phyloP scores from a whole-genome alignment of 306 rosid species.

The Quercus wislizeni region DNA sequence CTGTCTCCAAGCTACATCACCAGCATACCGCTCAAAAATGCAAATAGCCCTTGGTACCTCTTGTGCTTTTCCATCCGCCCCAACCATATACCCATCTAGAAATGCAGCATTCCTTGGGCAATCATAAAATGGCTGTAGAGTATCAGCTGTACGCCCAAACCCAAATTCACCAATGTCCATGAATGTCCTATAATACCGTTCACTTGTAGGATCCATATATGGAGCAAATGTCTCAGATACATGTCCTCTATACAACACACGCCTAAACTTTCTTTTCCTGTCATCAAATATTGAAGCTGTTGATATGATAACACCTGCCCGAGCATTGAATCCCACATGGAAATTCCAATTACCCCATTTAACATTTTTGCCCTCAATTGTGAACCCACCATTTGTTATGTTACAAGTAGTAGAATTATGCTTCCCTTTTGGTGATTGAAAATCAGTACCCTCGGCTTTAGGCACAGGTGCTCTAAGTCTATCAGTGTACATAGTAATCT shows the following conservation, averaged over 20 bases:
- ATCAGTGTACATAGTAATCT: constrained; percentile 51
- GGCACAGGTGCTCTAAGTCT: constrained; percentile 64
- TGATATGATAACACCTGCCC: constrained; percentile 74
- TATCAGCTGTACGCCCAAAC: constrained; percentile 71
- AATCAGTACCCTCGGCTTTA: constrained; percentile 69
- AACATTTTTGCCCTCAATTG: constrained; percentile 44
- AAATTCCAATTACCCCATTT: constrained; percentile 80
- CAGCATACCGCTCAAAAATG: constrained; percentile 65
- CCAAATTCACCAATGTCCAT: constrained; percentile 90
- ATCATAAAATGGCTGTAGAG: constrained; percentile 57
- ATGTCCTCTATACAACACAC: constrained; percentile 79
- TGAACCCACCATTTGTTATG: constrained; percentile 37
- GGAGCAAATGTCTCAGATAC: constrained; percentile 86
- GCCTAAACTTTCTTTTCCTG: constrained; percentile 35
- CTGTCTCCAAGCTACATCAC: constrained; percentile 80
- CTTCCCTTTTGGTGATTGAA: constrained; percentile 30
- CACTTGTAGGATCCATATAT: constrained; percentile 72
- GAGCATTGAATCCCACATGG: constrained; percentile 75
- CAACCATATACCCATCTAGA: constrained; percentile 69
- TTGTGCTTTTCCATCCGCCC: constrained; percentile 61
- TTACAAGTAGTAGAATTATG: constrained; percentile 24
- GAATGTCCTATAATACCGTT: constrained; percentile 83
- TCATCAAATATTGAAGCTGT: constrained; percentile 74
- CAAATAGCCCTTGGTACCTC: constrained; percentile 68
- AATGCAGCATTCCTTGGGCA: constrained; percentile 69